Percentiles rank a stretch among this genome's conserved stretches.
These are phyloP conservation scores for Calonectria montana DNA, from an alignment of 2,329 filamentous ascomycete genomes.

Conservation along the genomic window DNA sequence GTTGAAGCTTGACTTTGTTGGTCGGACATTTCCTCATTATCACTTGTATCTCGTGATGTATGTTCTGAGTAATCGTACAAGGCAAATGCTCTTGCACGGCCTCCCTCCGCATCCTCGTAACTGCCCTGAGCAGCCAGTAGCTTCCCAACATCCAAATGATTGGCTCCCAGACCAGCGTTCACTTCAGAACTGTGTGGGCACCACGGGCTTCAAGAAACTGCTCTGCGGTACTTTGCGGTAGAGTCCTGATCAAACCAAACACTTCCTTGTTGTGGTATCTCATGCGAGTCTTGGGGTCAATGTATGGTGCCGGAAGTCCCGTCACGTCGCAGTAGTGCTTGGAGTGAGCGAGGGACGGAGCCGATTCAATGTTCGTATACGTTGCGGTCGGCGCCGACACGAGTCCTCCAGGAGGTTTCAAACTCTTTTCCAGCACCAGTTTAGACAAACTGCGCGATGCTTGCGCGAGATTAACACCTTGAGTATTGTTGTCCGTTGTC, in stretches of 20 bases:
- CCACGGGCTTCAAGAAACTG: constrained; percentile 90
- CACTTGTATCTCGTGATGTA: constrained; percentile 12
- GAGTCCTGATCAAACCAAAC: constrained; percentile 82
- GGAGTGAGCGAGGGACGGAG: constrained; percentile 85
- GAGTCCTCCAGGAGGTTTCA: constrained; percentile 52
- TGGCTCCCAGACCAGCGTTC: constrained; percentile 43
- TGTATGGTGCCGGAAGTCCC: constrained; percentile 89
- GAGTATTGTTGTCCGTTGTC: constrained; percentile 43
- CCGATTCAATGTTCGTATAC: constrained; percentile 96
- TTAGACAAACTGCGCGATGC: constrained; percentile 88
- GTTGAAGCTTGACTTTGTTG: constrained; percentile 97
- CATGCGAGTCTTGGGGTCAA: constrained; percentile 93
- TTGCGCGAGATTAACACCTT: constrained; percentile 67
- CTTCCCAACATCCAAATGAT: constrained; percentile 15
- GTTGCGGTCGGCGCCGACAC: constrained; percentile 76
- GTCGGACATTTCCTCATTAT: constrained; percentile 70
- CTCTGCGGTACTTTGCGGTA: constrained; percentile 87
- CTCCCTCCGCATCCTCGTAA: not conserved
- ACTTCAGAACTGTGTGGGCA: constrained; percentile 94
- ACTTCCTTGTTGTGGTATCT: constrained; percentile 95
- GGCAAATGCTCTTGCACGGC: constrained; percentile 7
- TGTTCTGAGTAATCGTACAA: constrained; percentile 7
- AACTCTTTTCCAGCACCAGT: constrained; percentile 87
- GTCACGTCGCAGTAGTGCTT: constrained; percentile 97
- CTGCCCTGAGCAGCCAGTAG: not conserved